These are phyloP conservation scores for Rhododendron ovatum DNA, from an alignment of 148 eudicot genomes.

Conservation along the genomic window DNA sequence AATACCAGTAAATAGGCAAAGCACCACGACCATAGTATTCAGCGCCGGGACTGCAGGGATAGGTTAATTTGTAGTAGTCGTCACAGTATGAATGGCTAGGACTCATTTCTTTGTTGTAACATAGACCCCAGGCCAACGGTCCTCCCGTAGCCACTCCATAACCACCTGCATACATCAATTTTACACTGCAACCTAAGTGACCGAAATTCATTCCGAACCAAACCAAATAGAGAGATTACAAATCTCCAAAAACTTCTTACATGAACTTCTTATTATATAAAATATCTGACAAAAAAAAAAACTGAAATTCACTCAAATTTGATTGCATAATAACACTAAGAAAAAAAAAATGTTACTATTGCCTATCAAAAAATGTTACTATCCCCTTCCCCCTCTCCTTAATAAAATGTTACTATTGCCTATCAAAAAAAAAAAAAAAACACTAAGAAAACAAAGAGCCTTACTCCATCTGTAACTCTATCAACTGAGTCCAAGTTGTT, in stretches of 20 bases:
- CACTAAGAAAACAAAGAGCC: not conserved
- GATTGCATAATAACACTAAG: not conserved
- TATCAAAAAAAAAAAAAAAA: no score
- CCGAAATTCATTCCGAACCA: not conserved
- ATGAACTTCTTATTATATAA: not conserved
- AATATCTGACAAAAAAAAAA: not conserved
- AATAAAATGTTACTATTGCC: no score
- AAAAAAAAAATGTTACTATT: no score
- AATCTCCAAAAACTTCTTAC: not conserved
- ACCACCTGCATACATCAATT: constrained; percentile 71
- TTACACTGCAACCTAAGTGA: not conserved
- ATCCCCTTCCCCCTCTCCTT: no score
- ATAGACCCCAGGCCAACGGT: constrained; percentile 92
- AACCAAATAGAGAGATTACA: not conserved
- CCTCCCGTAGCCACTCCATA: constrained; percentile 94
- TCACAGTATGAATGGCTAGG: constrained; percentile 93
- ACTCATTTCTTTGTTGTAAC: constrained; percentile 92
- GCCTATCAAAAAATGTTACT: no score
- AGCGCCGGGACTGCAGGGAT: constrained; percentile 89
- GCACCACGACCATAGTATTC: constrained; percentile 95
- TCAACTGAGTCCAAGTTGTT: not conserved
- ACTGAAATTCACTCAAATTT: not conserved
- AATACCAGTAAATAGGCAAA: constrained; percentile 85
- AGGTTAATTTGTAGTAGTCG: constrained; percentile 63
- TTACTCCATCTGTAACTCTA: not conserved